A percentile compares a stretch with the other conserved stretches of the same genome.
phyloP scores from a whole-genome alignment of 176 grass and related monocot species.

The Miscanthus lutarioriparius region DNA sequence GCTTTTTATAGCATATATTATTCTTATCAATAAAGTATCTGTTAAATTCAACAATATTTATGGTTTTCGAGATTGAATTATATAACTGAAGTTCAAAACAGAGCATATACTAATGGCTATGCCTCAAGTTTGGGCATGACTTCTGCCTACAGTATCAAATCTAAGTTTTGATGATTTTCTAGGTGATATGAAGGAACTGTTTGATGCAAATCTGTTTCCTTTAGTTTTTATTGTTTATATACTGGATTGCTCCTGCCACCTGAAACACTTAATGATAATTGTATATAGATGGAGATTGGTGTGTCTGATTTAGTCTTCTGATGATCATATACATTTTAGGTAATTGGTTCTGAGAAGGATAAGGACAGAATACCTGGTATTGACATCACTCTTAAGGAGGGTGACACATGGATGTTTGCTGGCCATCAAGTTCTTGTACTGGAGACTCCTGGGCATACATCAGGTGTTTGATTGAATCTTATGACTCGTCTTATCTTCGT shows the following conservation, averaged over 20 bases:
- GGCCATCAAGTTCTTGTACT: slow-evolving; percentile 93
- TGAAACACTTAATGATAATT: background rate
- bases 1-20: background rate
- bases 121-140: background rate
- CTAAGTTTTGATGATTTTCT: background rate
- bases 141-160: slow-evolving; percentile 17
- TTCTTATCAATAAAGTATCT: slow-evolving; percentile 8
- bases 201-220: background rate
- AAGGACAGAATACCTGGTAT: slow-evolving; percentile 96
- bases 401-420: slow-evolving; percentile 96
- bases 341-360: slow-evolving; percentile 92
- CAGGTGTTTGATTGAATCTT: slow-evolving; percentile 49
- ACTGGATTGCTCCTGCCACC: slow-evolving; percentile 17
- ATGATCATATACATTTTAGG: slow-evolving; percentile 47
- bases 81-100: background rate
- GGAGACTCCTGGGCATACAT: slow-evolving; percentile 96
- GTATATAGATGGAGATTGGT: background rate
- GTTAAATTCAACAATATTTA: background rate
- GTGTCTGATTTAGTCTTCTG: slow-evolving; percentile 23
- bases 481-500: background rate
- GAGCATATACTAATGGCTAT: slow-evolving; percentile 1
- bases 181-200: background rate
- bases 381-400: slow-evolving; percentile 85
- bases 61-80: background rate
- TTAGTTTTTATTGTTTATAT: slow-evolving; percentile 12